phyloP scores from a whole-genome alignment of 495 filamentous ascomycete species.

The Trichoderma gamsii region DNA sequence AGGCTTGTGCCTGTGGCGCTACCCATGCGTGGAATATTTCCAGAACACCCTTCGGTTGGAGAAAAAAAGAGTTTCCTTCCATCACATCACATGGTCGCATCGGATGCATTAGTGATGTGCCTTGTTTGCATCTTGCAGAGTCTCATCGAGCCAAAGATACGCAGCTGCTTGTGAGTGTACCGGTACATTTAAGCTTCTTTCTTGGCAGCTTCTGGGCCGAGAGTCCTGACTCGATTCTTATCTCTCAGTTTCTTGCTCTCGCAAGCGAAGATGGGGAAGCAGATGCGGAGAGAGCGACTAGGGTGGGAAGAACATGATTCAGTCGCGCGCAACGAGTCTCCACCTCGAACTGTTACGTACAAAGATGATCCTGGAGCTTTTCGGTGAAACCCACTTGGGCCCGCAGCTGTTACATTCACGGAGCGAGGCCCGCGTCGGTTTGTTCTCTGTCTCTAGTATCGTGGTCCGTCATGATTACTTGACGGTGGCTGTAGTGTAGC shows the following conservation, averaged over 20 bases:
- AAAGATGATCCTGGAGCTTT: neutral
- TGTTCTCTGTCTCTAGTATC: no score
- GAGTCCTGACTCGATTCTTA: neutral
- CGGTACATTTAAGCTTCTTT: neutral
- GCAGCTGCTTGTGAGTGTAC: neutral
- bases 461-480: no score
- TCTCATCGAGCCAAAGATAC: neutral
- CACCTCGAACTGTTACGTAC: neutral
- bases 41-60: conserved; percentile 1
- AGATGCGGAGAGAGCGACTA: neutral
- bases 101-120: neutral
- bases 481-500: no score
- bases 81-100: neutral
- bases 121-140: neutral
- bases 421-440: no score
- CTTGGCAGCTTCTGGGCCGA: neutral
- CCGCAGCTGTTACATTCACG: no score
- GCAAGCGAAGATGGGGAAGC: neutral
- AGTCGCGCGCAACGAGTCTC: neutral
- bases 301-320: neutral
- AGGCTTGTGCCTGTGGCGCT: neutral
- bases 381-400: neutral
- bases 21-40: neutral
- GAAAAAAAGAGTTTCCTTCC: neutral
- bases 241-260: neutral